These are phyloP conservation scores for Nigrospora osmanthi DNA, from an alignment of 2,329 filamentous ascomycete genomes.

Conservation along the genomic window DNA sequence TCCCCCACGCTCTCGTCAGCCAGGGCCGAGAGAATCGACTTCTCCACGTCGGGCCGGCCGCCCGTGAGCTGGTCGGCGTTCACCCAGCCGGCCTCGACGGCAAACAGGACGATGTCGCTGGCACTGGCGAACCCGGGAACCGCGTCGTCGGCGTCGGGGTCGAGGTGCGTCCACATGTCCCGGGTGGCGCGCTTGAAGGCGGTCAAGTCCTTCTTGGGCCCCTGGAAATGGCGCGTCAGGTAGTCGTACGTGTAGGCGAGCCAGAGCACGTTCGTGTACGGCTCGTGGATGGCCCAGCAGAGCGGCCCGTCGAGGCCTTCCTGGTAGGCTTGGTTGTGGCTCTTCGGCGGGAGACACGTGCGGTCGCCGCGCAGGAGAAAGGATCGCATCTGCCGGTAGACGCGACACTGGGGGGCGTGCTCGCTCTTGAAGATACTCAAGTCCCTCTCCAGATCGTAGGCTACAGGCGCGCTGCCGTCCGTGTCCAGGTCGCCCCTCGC, in stretches of 20 bases:
- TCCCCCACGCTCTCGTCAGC: constrained; percentile 7
- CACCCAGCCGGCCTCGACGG: constrained; percentile 51
- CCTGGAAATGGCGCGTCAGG: constrained; percentile 36
- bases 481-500: constrained; percentile 32
- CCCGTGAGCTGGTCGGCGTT: constrained; percentile 42
- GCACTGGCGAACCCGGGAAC: constrained; percentile 46
- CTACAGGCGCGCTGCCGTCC: constrained; percentile 31
- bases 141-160: constrained; percentile 38
- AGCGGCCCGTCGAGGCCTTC: constrained; percentile 37
- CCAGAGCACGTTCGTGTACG: constrained; percentile 61
- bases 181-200: constrained; percentile 38
- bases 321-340: constrained; percentile 39
- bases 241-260: constrained; percentile 54
- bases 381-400: constrained; percentile 56
- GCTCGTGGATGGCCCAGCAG: constrained; percentile 45
- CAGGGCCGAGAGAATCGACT: constrained; percentile 22
- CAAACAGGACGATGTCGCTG: constrained; percentile 48
- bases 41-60: constrained; percentile 19
- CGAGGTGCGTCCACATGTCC: constrained; percentile 46
- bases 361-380: constrained; percentile 45
- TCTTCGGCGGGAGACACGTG: constrained; percentile 36
- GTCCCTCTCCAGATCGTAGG: constrained; percentile 53
- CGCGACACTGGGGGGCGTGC: constrained; percentile 50
- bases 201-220: constrained; percentile 35
- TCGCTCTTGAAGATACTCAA: constrained; percentile 52